These are phyloP conservation scores for Microbotryum silenes-acaulis DNA, from an alignment of 1,284 basidiomycete species.

Conservation along the genomic window DNA sequence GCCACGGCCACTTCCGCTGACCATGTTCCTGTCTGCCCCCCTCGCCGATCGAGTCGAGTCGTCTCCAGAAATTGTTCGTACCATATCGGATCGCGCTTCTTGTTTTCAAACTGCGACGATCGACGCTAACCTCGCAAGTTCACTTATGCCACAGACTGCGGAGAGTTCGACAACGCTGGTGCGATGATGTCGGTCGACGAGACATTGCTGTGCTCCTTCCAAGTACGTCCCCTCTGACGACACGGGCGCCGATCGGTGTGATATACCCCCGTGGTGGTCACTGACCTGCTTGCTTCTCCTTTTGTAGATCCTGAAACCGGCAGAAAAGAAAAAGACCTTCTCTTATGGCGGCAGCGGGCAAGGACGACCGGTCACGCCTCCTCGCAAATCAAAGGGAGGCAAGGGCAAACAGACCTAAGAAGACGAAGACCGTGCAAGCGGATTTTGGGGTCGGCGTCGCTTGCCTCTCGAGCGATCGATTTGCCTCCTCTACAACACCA, in stretches of 20 bases:
- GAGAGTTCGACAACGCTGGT: conserved; percentile 87
- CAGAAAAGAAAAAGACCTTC: conserved; percentile 93
- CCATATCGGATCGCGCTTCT: conserved; percentile 41
- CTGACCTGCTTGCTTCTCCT: background rate
- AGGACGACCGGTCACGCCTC: conserved; percentile 50
- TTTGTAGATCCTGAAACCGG: conserved; percentile 86
- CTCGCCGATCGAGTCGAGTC: background rate
- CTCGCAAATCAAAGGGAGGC: conserved; percentile 47
- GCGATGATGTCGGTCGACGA: conserved; percentile 99
- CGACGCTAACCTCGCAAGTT: conserved; percentile 44
- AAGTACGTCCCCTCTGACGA: conserved; percentile 51
- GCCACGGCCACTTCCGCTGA: conserved; percentile 70
- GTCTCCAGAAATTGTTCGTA: background rate
- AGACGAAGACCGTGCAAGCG: background rate
- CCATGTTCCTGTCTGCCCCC: conserved; percentile 54
- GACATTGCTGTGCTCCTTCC: conserved; percentile 95
- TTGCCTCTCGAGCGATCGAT: background rate
- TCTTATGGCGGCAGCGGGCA: conserved; percentile 41
- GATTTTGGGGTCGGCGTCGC: no score
- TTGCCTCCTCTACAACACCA: background rate
- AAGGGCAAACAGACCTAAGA: conserved; percentile 29
- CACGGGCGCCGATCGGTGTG: no score
- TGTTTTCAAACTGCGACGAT: conserved; percentile 90
- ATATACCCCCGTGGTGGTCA: background rate
- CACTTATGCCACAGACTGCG: conserved; percentile 70